Conservation (phyloP, 371 early-diverging fungal species). For the Circinella umbellata region DNA sequence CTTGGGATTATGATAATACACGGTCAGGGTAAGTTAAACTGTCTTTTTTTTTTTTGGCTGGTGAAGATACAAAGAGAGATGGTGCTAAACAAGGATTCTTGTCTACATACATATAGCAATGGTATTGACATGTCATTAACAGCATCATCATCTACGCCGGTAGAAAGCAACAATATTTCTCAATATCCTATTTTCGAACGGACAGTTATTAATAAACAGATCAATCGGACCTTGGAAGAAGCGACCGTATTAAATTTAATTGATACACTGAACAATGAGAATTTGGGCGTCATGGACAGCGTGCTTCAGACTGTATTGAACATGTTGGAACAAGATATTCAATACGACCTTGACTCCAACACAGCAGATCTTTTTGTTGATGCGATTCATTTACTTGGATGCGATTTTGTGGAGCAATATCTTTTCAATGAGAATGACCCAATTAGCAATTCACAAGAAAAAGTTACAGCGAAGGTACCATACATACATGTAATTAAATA, state of each 20-base stretch:
- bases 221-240: background rate
- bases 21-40: conserved; percentile 1
- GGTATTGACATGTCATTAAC: background rate
- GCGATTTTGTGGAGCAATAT: background rate
- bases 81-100: too few relatives aligned
- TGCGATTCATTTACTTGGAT: background rate
- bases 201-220: background rate
- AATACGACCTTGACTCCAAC: background rate
- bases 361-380: conserved; percentile 3
- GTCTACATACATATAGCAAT: background rate
- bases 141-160: background rate
- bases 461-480: background rate
- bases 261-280: background rate
- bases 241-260: background rate
- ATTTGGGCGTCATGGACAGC: conserved; percentile 8
- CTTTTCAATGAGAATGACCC: background rate
- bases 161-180: background rate
- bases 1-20: conserved; percentile 38
- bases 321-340: background rate
- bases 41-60: too few relatives aligned
- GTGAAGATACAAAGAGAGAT: too few relatives aligned
- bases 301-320: background rate
- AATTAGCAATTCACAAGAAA: background rate
- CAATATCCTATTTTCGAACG: background rate
- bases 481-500: too few relatives aligned